Base-by-base conservation (phyloP, 2,329 filamentous ascomycete species). In the Pseudogymnoascus sp. region DNA sequence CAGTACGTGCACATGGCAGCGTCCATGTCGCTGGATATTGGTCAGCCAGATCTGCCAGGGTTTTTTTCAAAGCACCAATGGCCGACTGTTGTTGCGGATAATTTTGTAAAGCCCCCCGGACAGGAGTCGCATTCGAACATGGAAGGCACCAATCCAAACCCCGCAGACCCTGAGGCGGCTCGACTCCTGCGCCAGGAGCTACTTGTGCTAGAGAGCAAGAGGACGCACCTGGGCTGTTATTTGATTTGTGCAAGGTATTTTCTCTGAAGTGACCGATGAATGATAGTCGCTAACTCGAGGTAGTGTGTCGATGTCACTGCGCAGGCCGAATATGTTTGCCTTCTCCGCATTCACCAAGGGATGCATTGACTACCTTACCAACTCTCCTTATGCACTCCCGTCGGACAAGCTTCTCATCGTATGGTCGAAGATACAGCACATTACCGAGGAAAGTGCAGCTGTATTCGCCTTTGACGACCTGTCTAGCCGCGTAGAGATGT, bases 371-470 rank as follows among this genome's bases (percentile, higher is more conserved):
- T 71, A 71, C 18, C 63, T 80, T 18, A 73, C 73, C 41, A 71
- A 63, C 8, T 71, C 71, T 25, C 69, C 72, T 3, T 66, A 73
- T 28, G 69, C 73, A 8, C 63, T 70, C 1, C 63, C 71, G 4
- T 68, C 70, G 14, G 77, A 79, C 63, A 70, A 66, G 11, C 65
- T 65, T 4, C 66, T 79, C 7, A 71, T 74, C 3, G 71, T 71
- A n/a, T 77, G 74, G 75, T 71, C 73, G 1, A 71, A 70, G 31
- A 63, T 79, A 5, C 69, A 75, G 23, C 73, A 74, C 59, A 77
- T 84, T 62, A 79, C 77, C n/a, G 82, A 85, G 64, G 79, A 83
- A 63, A 79, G 83, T 18, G 79, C 77, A 1, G 72, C 78, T 3
- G 76, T 81, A 12, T 83, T 85, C 64, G 76, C 78, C 58, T 81